Conservation (phyloP, 495 filamentous ascomycete genomes). For the Penicillium desertorum region DNA sequence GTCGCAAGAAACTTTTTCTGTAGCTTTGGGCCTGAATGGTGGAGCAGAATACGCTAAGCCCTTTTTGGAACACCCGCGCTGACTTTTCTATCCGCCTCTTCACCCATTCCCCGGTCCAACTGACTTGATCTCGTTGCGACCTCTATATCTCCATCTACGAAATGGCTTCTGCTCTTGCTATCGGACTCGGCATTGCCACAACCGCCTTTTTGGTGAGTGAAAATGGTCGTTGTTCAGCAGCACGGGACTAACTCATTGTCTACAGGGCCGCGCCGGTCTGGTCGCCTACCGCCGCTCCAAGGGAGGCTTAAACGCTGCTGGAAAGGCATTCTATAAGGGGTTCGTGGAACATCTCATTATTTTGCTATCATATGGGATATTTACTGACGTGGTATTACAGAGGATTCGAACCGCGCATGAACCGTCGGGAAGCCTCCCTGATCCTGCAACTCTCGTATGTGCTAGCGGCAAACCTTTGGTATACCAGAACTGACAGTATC, state of each 20-base stretch:
- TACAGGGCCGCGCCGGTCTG: conserved; percentile 83
- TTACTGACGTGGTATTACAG: conserved; percentile 27
- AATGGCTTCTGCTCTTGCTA: conserved; percentile 74
- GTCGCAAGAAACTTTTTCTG: conserved; percentile 35
- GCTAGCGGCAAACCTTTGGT: not conserved
- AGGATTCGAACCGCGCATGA: conserved; percentile 95
- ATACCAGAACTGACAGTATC: conserved; percentile 17
- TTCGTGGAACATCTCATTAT: conserved; percentile 20
- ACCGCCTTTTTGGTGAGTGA: conserved; percentile 72
- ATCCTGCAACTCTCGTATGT: conserved; percentile 88
- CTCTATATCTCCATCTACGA: conserved; percentile 14
- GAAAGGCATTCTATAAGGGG: conserved; percentile 93
- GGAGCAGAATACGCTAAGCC: conserved; percentile 33
- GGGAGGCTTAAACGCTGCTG: conserved; percentile 72
- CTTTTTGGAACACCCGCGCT: conserved; percentile 25
- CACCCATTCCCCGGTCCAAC: conserved; percentile 9
- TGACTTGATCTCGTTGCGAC: conserved; percentile 3
- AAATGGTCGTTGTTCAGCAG: not conserved
- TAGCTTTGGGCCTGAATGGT: conserved; percentile 33
- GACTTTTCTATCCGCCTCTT: conserved; percentile 31
- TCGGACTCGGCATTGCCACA: conserved; percentile 77
- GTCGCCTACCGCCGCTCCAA: conserved; percentile 82
- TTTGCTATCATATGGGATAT: not conserved
- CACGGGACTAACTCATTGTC: conserved; percentile 20
- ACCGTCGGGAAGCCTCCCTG: conserved; percentile 80